Conservation (phyloP, 1,284 basidiomycete genomes). For the Melanopsichium pennsylvanicum region DNA sequence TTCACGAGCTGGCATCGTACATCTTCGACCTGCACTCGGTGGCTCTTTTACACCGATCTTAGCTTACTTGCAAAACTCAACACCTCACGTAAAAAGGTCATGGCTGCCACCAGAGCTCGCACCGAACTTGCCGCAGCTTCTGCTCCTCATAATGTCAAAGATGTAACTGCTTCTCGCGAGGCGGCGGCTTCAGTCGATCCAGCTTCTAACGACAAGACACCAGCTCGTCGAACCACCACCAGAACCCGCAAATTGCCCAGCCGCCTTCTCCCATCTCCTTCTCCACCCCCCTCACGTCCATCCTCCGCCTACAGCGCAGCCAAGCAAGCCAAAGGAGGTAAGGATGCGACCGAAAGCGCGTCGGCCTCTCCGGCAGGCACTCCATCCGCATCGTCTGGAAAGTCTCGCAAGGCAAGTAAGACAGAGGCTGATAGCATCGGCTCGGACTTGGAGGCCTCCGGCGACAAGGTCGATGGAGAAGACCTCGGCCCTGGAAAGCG, state of each 20-base stretch:
- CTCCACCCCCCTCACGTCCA: conserved; percentile 39
- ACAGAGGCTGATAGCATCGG: conserved; percentile 10
- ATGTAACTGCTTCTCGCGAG: conserved; percentile 8
- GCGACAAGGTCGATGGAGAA: conserved; percentile 21
- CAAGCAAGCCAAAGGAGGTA: conserved; percentile 27
- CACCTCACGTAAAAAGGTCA: conserved; percentile 16
- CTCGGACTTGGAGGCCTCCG: conserved; percentile 9
- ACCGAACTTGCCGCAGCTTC: conserved; percentile 34
- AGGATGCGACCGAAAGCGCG: conserved; percentile 8
- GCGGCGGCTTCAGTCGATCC: conserved; percentile 9
- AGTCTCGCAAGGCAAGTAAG: conserved; percentile 14
- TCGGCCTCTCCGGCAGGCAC: conserved; percentile 1
- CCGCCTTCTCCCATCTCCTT: conserved; percentile 45
- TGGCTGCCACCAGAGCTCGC: conserved; percentile 46
- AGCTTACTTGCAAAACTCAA: not conserved
- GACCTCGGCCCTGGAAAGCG: conserved; percentile 47
- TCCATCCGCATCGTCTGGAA: conserved; percentile 4
- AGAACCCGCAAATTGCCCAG: conserved; percentile 46
- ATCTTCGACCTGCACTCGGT: not conserved
- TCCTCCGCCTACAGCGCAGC: conserved; percentile 27
- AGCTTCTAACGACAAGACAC: conserved; percentile 21
- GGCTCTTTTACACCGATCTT: not conserved
- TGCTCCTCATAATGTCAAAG: conserved; percentile 15
- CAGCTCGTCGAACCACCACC: conserved; percentile 43
- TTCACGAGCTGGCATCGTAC: too few species aligned